A percentile compares a stretch with the other conserved stretches of the same genome.
Conservation (phyloP, 2,329 filamentous ascomycete species). For the Aspergillus arachidicola region DNA sequence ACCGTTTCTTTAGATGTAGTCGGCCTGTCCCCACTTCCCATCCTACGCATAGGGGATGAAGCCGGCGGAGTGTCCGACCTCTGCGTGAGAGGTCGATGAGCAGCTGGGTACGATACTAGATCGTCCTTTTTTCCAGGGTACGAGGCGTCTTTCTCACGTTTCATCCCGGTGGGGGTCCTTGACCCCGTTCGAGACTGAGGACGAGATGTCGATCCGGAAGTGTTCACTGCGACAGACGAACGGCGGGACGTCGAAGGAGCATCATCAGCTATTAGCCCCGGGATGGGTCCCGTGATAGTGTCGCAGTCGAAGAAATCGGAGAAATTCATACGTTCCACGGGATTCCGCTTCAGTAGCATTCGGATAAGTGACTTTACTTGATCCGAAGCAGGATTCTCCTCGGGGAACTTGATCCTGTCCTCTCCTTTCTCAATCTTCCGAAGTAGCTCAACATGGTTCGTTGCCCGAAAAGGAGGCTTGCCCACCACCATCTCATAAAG, state of each 20-base stretch:
- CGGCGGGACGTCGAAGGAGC: conserved; percentile 42
- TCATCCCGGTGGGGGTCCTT: conserved; percentile 18
- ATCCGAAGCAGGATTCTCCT: conserved; percentile 69
- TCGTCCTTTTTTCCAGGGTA: conserved; percentile 26
- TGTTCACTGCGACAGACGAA: conserved; percentile 21
- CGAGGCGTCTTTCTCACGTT: conserved; percentile 27
- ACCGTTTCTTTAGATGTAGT: conserved; percentile 30
- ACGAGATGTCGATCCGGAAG: conserved; percentile 15
- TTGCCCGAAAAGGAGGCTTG: conserved; percentile 84
- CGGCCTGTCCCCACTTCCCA: conserved; percentile 37
- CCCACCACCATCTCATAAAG: conserved; percentile 94
- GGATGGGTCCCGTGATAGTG: conserved; percentile 75
- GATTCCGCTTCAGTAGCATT: conserved; percentile 78
- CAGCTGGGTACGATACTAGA: conserved; percentile 20
- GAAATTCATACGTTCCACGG: conserved; percentile 82
- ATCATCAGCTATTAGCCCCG: conserved; percentile 79
- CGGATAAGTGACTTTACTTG: conserved; percentile 82
- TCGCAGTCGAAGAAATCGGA: conserved; percentile 78
- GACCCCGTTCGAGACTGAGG: conserved; percentile 22
- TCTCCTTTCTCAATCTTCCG: conserved; percentile 88
- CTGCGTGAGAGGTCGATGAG: conserved; percentile 43
- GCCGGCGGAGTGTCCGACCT: conserved; percentile 32
- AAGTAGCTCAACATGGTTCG: conserved; percentile 91
- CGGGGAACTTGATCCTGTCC: conserved; percentile 81
- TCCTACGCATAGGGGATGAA: conserved; percentile 33